Evolutionary conservation across 371 early-diverging fungal species (phyloP).

Genomic region (Rhizopus arrhizus): DNA sequence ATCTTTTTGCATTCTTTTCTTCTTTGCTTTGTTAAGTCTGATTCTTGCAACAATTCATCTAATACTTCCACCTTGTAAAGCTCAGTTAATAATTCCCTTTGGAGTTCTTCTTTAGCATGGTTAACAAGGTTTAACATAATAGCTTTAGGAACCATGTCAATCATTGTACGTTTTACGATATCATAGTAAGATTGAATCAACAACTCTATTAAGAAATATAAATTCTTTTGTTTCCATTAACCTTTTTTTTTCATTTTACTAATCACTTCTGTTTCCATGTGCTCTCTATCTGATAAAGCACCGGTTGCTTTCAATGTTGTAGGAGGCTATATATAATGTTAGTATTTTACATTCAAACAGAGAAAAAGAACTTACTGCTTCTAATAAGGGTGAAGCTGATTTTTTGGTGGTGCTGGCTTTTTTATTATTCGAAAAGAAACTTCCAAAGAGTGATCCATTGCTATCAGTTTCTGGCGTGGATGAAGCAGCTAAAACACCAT

Average conservation of each 20-base stretch:
- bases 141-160: constrained; percentile 99
- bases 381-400: constrained; percentile 53
- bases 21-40: constrained; percentile 85
- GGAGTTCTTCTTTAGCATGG: constrained; percentile 89
- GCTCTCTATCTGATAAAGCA: constrained; percentile 92
- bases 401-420: constrained; percentile 60
- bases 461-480: constrained; percentile 36
- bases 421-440: constrained; percentile 85
- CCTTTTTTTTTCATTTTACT: constrained; percentile 57
- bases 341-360: not conserved
- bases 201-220: constrained; percentile 58
- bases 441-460: constrained; percentile 88
- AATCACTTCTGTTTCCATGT: constrained; percentile 97
- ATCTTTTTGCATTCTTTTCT: constrained; percentile 96
- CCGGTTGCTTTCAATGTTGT: constrained; percentile 92
- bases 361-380: constrained; percentile 55
- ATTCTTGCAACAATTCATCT: constrained; percentile 92
- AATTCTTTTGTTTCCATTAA: too few species aligned
- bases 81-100: constrained; percentile 92
- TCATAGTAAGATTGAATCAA: constrained; percentile 95
- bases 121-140: constrained; percentile 97
- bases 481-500: not conserved
- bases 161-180: constrained; percentile 96
- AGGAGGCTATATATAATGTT: constrained; percentile 71
- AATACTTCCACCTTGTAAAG: constrained; percentile 93